Base-by-base conservation (phyloP, 148 eudicot species). In the Selenicereus undatus region DNA sequence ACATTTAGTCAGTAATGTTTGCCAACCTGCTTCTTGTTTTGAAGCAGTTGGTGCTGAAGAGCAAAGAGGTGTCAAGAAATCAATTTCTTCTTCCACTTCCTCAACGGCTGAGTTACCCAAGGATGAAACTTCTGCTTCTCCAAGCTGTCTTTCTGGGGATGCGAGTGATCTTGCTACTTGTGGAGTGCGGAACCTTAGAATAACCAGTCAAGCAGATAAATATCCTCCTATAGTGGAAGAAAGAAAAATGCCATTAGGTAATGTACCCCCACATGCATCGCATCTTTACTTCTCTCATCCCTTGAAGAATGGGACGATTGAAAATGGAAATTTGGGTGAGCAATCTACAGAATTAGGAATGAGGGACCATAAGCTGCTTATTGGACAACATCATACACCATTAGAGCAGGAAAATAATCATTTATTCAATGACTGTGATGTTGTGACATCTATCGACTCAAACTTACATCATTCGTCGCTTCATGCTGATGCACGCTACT, bases 281-380 rank as follows among this genome's bases (percentile, higher is more conserved):
- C 92, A 89, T 84, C 82, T 77, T 35, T 78, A 82, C 79, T 86
- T 86, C 69, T 56, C 83, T 72, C 85, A 83, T 24, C 79, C 84
- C 56, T 68, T 52, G 39, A 77, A 79, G 26, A 83, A 87, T 79
- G 85, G 84, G 77, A 83, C 73, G 82, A 78, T 79, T 74, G 84
- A 65, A 70, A 71, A 83, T 80, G 85, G 83, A 51, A 74, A 71
- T 62, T 75, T 81, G 54, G 81, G 84, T 42, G 79, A 81, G 66
- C 73, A 50, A 48, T 45, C 66, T 48, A 76, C 30, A 81, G 69
- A 74, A 69, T 52, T 73, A 71, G 32, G 50, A 75, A 60, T 42
- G 64, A 77, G 52, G 71, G 71, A 27, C 20, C 73, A 77, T 51
- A 76, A 18, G 74, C 50, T 58, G 79, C 70, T 60, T 82, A 52